phyloP scores from a whole-genome alignment of 305 asterid species.

The Rubia tinctorum region DNA sequence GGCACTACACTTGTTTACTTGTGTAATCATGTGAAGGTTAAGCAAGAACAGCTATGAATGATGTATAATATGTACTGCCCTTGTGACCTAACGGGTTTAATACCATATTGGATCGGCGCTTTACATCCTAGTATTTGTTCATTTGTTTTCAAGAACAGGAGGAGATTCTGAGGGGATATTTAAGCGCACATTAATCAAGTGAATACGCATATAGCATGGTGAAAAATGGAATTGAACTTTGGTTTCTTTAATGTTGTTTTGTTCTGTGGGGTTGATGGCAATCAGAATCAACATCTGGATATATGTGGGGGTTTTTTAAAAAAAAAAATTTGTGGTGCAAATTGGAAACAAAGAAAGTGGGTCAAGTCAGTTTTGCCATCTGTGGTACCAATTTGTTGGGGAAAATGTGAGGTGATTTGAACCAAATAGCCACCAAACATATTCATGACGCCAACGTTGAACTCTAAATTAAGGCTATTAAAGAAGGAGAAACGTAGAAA shows the following conservation, averaged over 20 bases:
- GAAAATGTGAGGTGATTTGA: conserved; percentile 46
- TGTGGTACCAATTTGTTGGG: conserved; percentile 41
- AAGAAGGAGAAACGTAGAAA: not conserved
- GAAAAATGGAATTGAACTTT: not conserved
- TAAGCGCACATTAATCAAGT: not conserved
- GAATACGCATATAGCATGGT: not conserved
- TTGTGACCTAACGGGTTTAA: not conserved
- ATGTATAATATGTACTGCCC: not conserved
- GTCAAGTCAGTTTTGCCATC: conserved; percentile 39
- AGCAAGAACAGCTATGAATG: not conserved
- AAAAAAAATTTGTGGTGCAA: not conserved
- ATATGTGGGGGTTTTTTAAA: not conserved
- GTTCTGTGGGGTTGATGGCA: conserved; percentile 3
- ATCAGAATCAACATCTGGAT: not conserved
- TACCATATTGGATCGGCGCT: not conserved
- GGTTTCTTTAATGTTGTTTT: not conserved
- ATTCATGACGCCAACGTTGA: conserved; percentile 65
- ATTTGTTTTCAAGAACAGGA: not conserved
- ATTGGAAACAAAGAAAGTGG: not conserved
- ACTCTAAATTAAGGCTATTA: not conserved
- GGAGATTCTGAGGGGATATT: not conserved
- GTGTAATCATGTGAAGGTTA: conserved; percentile 1
- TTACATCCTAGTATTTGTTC: not conserved
- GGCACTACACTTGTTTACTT: not conserved
- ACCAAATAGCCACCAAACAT: conserved; percentile 59